Evolutionary conservation across 768 basidiomycete genomes (phyloP).

Genomic region (Chalciporus chontae): DNA sequence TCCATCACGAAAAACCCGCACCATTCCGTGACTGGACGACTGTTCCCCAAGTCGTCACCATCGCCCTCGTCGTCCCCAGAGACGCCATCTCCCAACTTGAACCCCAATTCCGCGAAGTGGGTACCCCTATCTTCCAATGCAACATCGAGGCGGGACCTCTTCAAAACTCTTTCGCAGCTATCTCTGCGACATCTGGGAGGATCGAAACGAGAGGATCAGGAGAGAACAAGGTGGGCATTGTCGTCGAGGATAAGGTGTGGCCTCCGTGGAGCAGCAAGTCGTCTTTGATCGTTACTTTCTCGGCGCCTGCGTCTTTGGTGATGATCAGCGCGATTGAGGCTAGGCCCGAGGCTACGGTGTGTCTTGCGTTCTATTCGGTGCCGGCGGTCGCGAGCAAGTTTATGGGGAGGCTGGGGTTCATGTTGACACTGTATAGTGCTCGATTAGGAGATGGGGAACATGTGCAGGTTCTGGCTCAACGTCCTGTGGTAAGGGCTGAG

Average conservation of each 20-base stretch:
- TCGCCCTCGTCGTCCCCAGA: conserved; percentile 34
- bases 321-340: conserved; percentile 7
- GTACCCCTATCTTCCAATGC: conserved; percentile 20
- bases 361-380: conserved; percentile 15
- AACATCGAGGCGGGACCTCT: conserved; percentile 10
- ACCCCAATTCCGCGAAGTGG: not conserved
- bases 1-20: conserved; percentile 1
- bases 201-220: conserved; percentile 17
- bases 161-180: conserved; percentile 17
- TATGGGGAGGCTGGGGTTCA: conserved; percentile 5
- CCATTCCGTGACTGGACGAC: conserved; percentile 29
- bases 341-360: conserved; percentile 6
- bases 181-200: conserved; percentile 20
- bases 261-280: conserved; percentile 16
- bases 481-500: conserved; percentile 8
- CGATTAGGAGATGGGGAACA: conserved; percentile 6
- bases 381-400: conserved; percentile 6
- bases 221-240: conserved; percentile 9
- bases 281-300: conserved; percentile 22
- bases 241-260: conserved; percentile 6
- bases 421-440: conserved; percentile 18
- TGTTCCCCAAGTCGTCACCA: conserved; percentile 29
- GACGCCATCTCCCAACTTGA: conserved; percentile 13
- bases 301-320: conserved; percentile 5
- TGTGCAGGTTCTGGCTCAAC: conserved; percentile 18